Percentiles rank a stretch among this genome's conserved stretches.
phyloP scores from a whole-genome alignment of 257 asterid genomes.

The Ligustrum vulgare region DNA sequence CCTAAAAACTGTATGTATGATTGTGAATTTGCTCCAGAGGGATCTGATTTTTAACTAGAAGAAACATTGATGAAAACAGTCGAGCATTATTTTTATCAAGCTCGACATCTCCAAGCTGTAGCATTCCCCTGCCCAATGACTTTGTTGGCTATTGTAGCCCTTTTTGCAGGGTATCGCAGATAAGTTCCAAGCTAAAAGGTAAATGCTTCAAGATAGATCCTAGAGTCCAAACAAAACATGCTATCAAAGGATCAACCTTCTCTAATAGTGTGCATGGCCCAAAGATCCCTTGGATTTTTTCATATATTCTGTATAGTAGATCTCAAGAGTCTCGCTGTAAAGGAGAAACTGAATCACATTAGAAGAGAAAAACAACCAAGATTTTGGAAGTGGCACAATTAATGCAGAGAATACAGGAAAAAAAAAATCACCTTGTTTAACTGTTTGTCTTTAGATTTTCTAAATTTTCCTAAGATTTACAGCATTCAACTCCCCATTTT shows the following conservation, averaged over 20 bases:
- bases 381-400: not conserved
- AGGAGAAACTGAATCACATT: not conserved
- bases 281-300: conserved; percentile 90
- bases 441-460: not conserved
- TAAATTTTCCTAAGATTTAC: not conserved
- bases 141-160: conserved; percentile 83
- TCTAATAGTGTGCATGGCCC: conserved; percentile 95
- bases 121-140: conserved; percentile 89
- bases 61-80: conserved; percentile 95
- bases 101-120: conserved; percentile 94
- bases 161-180: conserved; percentile 62
- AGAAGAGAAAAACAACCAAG: not conserved
- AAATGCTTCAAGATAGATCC: not conserved
- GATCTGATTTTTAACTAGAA: conserved; percentile 84
- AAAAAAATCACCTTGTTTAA: not conserved
- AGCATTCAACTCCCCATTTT: not conserved
- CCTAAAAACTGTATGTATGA: conserved; percentile 76
- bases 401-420: not conserved
- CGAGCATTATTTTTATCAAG: conserved; percentile 80
- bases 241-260: conserved; percentile 56
- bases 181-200: conserved; percentile 30
- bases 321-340: conserved; percentile 78
- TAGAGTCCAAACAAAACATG: not conserved
- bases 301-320: conserved; percentile 89
- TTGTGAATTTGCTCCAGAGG: conserved; percentile 67